Conservation (phyloP, 495 filamentous ascomycete genomes). For the Hypoxylon lienhwacheense region DNA sequence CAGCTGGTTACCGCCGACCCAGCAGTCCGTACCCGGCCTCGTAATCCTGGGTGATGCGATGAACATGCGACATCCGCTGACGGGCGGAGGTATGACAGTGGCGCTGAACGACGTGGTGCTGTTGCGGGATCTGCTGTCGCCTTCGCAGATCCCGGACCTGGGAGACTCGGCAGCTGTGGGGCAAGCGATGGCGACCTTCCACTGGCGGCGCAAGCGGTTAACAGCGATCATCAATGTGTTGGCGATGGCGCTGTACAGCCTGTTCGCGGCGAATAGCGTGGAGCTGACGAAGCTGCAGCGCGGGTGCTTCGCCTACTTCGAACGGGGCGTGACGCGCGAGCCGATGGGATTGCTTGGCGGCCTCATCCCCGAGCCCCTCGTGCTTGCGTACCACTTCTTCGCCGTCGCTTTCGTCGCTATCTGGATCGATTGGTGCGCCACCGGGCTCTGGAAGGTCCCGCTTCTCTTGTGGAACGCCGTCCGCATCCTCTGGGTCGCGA, state of each 20-base stretch:
- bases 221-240: conserved; percentile 94
- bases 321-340: conserved; percentile 72
- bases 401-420: conserved; percentile 86
- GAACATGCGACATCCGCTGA: conserved; percentile 96
- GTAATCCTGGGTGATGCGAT: conserved; percentile 86
- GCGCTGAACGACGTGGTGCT: conserved; percentile 85
- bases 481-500: conserved; percentile 82
- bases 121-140: conserved; percentile 69
- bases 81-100: conserved; percentile 95
- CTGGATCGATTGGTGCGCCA: conserved; percentile 67
- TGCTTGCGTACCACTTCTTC: conserved; percentile 93
- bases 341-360: conserved; percentile 85
- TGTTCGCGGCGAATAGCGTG: conserved; percentile 84
- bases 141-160: conserved; percentile 66
- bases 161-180: conserved; percentile 64
- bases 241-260: conserved; percentile 82
- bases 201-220: conserved; percentile 82
- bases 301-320: conserved; percentile 94
- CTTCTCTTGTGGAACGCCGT: conserved; percentile 61
- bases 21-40: conserved; percentile 69
- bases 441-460: conserved; percentile 61
- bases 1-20: conserved; percentile 77
- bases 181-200: conserved; percentile 72
- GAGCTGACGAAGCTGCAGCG: conserved; percentile 79
- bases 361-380: conserved; percentile 72